Evolutionary conservation across 345 rosid genomes (phyloP), one percentile per base, ranked within the genome.

Genomic region (Salix exigua): DNA sequence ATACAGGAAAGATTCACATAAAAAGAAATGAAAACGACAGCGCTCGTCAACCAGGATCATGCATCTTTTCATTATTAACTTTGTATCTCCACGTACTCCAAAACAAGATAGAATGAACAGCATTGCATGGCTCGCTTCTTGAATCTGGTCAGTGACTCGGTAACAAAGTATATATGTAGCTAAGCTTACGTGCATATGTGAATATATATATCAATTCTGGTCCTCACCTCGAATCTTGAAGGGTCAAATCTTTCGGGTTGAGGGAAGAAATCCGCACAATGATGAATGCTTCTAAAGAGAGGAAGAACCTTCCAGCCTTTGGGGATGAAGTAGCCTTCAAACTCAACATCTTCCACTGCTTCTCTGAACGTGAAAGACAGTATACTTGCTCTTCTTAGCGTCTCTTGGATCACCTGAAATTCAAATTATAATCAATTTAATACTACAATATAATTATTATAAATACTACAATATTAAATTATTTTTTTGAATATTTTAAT

Each of bases 221-320:
- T 3, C 0, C 70, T 53, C 71, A 93, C 98, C 97, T 94, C 87
- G 81, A 94, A 94, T 82, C 98, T 88, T 1, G 96, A 91, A 66
- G 98, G 97, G 70, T 94, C 96, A 64, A 94, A 94, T 74, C 85
- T 92, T 13, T 90, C 87, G 2, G 97, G 98, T 21, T 87, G 86
- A 63, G 97, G 96, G 77, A 88, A 94, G 76, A 84, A 83, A 65
- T 91, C 88, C 8, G 92, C 80, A 53, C 82, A 86, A 74, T 95
- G 97, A 83, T 95, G 99, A 69, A 95, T 90, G 84, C 75, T 87
- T 76, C 99, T 85, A 76, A 95, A 95, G 80, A 95, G 97, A 68
- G 97, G 99, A 70, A 95, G 92, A 75, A 95, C 94, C 80, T 95
- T 95, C 99, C 99, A 95, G 46, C 99, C 97, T 82, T 82, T 90